phyloP scores from a whole-genome alignment of 2,329 filamentous ascomycete genomes.

The Neobulgaria alba region DNA sequence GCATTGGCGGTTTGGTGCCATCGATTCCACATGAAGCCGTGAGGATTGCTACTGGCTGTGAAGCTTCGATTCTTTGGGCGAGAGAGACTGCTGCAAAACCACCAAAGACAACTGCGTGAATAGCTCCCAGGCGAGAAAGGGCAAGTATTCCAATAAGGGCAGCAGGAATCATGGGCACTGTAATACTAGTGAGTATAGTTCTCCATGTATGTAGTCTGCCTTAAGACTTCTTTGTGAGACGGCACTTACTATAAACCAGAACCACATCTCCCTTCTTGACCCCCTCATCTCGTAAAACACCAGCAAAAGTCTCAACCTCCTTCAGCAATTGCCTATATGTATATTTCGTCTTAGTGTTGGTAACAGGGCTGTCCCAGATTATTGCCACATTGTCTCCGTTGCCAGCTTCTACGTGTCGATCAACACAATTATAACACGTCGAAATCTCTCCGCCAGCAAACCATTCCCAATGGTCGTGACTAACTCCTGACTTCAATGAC shows the following conservation, averaged over 20 bases:
- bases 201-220: not conserved
- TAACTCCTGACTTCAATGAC: slow-evolving; percentile 50
- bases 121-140: slow-evolving; percentile 69
- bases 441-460: slow-evolving; percentile 83
- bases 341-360: slow-evolving; percentile 58
- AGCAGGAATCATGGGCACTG: slow-evolving; percentile 92
- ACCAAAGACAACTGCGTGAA: slow-evolving; percentile 89
- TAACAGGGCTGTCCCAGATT: slow-evolving; percentile 82
- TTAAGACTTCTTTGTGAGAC: not conserved
- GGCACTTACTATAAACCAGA: slow-evolving; percentile 69
- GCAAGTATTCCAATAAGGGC: slow-evolving; percentile 82
- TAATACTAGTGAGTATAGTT: slow-evolving; percentile 1
- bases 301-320: slow-evolving; percentile 75
- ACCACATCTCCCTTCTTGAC: slow-evolving; percentile 80
- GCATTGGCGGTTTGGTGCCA: slow-evolving; percentile 67
- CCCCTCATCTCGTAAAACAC: slow-evolving; percentile 72
- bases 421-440: slow-evolving; percentile 85
- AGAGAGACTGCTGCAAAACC: slow-evolving; percentile 77
- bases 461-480: slow-evolving; percentile 78
- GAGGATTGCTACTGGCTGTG: slow-evolving; percentile 65
- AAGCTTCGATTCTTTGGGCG: slow-evolving; percentile 82
- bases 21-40: slow-evolving; percentile 92
- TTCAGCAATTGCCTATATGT: slow-evolving; percentile 69
- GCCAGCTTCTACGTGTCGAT: slow-evolving; percentile 78
- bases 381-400: slow-evolving; percentile 67